Conservation (phyloP, 1,284 basidiomycete genomes). For the Coniferiporia sulphurascens region DNA sequence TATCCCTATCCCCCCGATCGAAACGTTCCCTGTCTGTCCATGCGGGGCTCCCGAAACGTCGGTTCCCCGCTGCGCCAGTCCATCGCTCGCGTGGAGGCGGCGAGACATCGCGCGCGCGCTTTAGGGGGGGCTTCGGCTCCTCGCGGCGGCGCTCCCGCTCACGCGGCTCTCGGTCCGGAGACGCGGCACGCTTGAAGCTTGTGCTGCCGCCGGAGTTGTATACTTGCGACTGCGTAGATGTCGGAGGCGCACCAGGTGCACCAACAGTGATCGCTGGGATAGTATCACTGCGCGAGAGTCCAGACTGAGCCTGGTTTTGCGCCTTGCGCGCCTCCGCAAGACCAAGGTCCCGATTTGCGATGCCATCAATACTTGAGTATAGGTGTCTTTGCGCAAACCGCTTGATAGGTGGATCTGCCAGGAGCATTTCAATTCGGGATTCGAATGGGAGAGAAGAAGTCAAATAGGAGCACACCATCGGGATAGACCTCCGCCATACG, state of each 20-base stretch:
- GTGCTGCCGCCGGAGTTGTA: slow-evolving; percentile 15
- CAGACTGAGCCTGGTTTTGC: slow-evolving; percentile 24
- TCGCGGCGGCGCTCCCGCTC: slow-evolving; percentile 41
- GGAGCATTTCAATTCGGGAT: neutral
- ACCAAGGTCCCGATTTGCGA: slow-evolving; percentile 86
- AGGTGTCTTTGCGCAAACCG: slow-evolving; percentile 87
- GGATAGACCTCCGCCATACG: slow-evolving; percentile 87
- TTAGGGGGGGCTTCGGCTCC: slow-evolving; percentile 35
- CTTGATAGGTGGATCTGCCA: slow-evolving; percentile 80
- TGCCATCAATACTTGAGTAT: slow-evolving; percentile 86
- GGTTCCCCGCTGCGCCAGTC: slow-evolving; percentile 38
- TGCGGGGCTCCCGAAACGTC: slow-evolving; percentile 41
- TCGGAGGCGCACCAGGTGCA: slow-evolving; percentile 16
- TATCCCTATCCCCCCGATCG: slow-evolving; percentile 12
- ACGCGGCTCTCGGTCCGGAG: slow-evolving; percentile 45
- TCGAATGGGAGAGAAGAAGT: neutral
- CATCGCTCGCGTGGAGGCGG: slow-evolving; percentile 41
- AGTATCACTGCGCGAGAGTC: slow-evolving; percentile 46
- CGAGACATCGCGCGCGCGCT: slow-evolving; percentile 49
- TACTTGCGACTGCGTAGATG: slow-evolving; percentile 22
- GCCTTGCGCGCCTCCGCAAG: slow-evolving; percentile 34
- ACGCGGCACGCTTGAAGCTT: slow-evolving; percentile 41
- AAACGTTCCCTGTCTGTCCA: slow-evolving; percentile 28
- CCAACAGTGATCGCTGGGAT: slow-evolving; percentile 29
- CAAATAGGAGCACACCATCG: slow-evolving; percentile 46